Evolutionary conservation across 805 yeast genomes (phyloP), one percentile per base, ranked within the genome.

Genomic region (Ogataea siamensis): DNA sequence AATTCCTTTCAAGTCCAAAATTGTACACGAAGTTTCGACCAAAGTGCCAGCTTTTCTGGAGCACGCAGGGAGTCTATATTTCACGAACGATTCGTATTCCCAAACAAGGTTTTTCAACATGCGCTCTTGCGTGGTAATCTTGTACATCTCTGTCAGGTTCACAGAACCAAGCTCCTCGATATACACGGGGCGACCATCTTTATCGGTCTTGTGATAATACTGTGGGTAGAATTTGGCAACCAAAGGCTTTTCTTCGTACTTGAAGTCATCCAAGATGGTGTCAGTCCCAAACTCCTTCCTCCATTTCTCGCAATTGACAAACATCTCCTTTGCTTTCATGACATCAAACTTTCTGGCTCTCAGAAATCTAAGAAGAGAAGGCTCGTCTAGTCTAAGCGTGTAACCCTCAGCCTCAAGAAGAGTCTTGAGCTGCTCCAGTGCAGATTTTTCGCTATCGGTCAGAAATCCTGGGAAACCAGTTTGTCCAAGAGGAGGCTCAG

Each of bases 281-380:
- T 91, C 83, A 23, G 88, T 78, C 46, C 96, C 96, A 51, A 73
- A 87, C 45, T 80, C 85, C 56, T 75, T 67, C 63, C 99, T 80
- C 99, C 99, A 93, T 45, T 75, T 76, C 67, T 93, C 96, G 65
- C 96, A 89, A 45, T 75, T 79, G 43, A 71, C 76, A 59, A 73
- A 88, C 99, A 93, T 93, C 45, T 73, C 77, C 55, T 74, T 73
- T 19, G 99, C 85, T 55, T 80, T 76, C 43, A 68, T 73, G 21
- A 89, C 70, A 54, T 88, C 96, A 58, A 93, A 93, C 72, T 88
- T 89, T 66, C 99, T 80, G 7, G 99, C 99, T 58, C 98, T 79
- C 47, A 93, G 70, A 65, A 93, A 93, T 53, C 99, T 80, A 48
- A 77, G 70, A 47, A 84, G 66, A 3, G 93, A 74, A 11, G 96